phyloP scores from a whole-genome alignment of 108 stramenopile species.

The Stephanodiscus triporus region DNA sequence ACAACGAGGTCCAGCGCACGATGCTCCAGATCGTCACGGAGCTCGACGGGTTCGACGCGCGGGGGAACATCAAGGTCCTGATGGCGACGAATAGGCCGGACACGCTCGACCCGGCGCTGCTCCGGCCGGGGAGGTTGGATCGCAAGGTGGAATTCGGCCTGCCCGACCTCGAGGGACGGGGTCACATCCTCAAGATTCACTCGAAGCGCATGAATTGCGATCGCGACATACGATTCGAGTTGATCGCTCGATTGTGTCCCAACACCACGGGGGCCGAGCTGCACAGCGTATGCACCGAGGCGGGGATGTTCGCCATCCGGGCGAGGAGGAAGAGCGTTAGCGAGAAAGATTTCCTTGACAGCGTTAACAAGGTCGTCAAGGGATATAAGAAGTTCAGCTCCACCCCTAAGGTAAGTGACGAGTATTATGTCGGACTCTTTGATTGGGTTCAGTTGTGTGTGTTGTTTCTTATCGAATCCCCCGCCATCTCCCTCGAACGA shows the following conservation, averaged over 20 bases:
- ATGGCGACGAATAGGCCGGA: conserved; percentile 99
- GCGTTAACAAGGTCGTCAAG: conserved; percentile 99
- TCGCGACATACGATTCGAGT: conserved; percentile 97
- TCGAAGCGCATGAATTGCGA: conserved; percentile 98
- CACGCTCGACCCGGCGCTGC: conserved; percentile 95
- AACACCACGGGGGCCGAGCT: conserved; percentile 99
- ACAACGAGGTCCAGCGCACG: conserved; percentile 97
- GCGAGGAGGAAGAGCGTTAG: conserved; percentile 95
- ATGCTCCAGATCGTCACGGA: conserved; percentile 99
- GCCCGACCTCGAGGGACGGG: conserved; percentile 95
- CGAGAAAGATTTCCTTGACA: conserved; percentile 98
- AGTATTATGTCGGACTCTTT: conserved; percentile 1
- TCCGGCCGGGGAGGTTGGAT: conserved; percentile 97
- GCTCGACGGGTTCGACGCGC: conserved; percentile 97
- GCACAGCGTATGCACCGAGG: conserved; percentile 97
- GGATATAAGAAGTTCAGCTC: conserved; percentile 99
- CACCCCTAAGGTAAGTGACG: conserved; percentile 79
- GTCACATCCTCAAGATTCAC: conserved; percentile 96
- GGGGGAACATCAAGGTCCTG: conserved; percentile 99
- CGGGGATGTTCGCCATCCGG: conserved; percentile 99
- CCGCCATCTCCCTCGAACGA: not conserved
- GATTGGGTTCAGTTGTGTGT: not conserved
- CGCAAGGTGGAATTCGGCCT: conserved; percentile 98
- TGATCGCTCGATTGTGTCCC: conserved; percentile 97
- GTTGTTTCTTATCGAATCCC: not conserved